Evolutionary conservation across 73 alveolate genomes (phyloP), one percentile per base, ranked within the genome.

Genomic region (Paramecium pentaurelia): DNA sequence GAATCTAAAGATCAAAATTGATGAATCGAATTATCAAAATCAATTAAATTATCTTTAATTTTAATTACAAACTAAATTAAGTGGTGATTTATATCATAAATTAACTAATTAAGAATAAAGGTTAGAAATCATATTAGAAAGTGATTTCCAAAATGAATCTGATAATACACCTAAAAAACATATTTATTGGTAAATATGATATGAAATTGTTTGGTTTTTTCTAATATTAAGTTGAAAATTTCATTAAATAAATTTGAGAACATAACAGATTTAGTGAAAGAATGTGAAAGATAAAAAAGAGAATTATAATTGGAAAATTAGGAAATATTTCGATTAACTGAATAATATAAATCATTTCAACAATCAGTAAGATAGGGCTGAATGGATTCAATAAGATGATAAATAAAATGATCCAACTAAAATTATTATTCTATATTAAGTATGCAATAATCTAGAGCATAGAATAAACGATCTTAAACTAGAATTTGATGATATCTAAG

Each of bases 241-340:
- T n/a, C n/a, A n/a, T n/a, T n/a, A n/a, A n/a, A n/a, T n/a, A n/a
- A n/a, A n/a, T n/a, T n/a, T n/a, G n/a, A n/a, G n/a, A n/a, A n/a
- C n/a, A n/a, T n/a, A 80, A 80, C 91, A 16, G 91, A 80, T 47
- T 80, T 80, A 80, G 91, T 80, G 36, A 80, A 80, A 36, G 77
- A 80, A 36, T 32, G 54, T 45, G 91, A 80, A 80, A 80, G 91
- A 47, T 47, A 80, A 47, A 80, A 80, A 47, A 40, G 91, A 25
- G 91, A 80, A 32, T 14, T 80, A 40, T 80, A 80, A 80, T 27
- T 80, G 28, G 28, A 64, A 14, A 64, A 64, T 27, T 64, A 64
- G 16, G 84, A 64, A 64, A 64, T 64, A 8, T 64, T 51, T 34
- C 20, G 84, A 64, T 32, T 64, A 64, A 64, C 84, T 32, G 84